Conservation (phyloP, 2,329 filamentous ascomycete genomes). For the Aspergillus sp. region DNA sequence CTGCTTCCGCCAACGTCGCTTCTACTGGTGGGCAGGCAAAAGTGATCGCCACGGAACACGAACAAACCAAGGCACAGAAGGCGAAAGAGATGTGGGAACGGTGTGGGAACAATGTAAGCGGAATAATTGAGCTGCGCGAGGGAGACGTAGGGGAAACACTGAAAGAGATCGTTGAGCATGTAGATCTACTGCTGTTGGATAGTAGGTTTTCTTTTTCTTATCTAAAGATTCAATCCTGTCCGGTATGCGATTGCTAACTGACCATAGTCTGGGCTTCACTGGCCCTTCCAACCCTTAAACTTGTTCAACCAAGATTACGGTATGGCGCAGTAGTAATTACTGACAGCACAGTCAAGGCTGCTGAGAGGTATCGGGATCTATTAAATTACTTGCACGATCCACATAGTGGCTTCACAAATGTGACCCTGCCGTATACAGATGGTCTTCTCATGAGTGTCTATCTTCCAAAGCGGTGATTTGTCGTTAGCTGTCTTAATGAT, state of each 20-base stretch:
- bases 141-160: conserved; percentile 60
- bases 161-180: conserved; percentile 46
- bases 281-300: conserved; percentile 39
- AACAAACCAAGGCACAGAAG: conserved; percentile 51
- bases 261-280: conserved; percentile 41
- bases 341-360: conserved; percentile 37
- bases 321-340: conserved; percentile 38
- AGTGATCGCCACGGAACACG: conserved; percentile 63
- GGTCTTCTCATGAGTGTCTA: conserved; percentile 50
- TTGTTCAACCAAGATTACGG: conserved; percentile 34
- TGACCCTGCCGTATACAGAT: conserved; percentile 50
- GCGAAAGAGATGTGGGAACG: conserved; percentile 56
- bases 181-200: conserved; percentile 62
- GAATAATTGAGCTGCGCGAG: conserved; percentile 56
- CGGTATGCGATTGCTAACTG: background rate
- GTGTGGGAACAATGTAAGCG: conserved; percentile 50
- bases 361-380: conserved; percentile 45
- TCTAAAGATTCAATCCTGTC: conserved; percentile 30
- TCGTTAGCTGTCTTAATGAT: too few relatives aligned
- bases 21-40: conserved; percentile 33
- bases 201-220: conserved; percentile 49
- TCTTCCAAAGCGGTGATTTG: conserved; percentile 1
- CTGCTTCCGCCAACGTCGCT: conserved; percentile 50
- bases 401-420: conserved; percentile 50
- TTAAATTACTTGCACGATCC: conserved; percentile 47